phyloP scores from a whole-genome alignment of 192 early-diverging fungal species.

The Rhizophagus prolifer region DNA sequence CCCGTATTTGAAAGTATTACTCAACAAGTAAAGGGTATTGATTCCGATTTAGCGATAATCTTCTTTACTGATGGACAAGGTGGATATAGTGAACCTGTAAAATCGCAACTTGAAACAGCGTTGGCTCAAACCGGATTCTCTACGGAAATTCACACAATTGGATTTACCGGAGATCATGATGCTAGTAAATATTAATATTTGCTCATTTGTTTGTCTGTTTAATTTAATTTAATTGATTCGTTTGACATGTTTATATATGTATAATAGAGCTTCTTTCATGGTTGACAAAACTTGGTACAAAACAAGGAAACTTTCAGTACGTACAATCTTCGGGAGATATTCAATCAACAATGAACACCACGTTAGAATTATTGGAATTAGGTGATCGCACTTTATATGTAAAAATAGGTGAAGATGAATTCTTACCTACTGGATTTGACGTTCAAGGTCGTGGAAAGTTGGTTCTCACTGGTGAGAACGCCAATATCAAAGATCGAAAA shows the following conservation, averaged over 20 bases:
- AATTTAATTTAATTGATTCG: not conserved
- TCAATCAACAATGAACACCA: constrained; percentile 35
- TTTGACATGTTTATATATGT: not conserved
- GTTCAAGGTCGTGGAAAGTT: constrained; percentile 12
- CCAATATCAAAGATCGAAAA: not conserved
- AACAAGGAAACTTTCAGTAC: constrained; percentile 47
- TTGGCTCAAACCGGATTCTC: not conserved
- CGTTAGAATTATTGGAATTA: constrained; percentile 32
- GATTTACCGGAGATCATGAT: constrained; percentile 41
- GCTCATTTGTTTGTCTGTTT: not conserved
- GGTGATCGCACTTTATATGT: constrained; percentile 6
- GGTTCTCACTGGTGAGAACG: not conserved
- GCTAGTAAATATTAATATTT: constrained; percentile 26
- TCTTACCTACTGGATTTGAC: constrained; percentile 2
- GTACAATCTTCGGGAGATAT: constrained; percentile 34
- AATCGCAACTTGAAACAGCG: not conserved
- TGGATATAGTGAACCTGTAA: not conserved
- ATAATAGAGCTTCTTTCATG: constrained; percentile 35
- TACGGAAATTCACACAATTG: constrained; percentile 40
- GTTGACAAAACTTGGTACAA: constrained; percentile 40
- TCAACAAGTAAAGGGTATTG: constrained; percentile 5
- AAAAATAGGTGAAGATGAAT: constrained; percentile 3
- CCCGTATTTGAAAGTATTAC: constrained; percentile 34
- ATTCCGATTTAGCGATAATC: constrained; percentile 36
- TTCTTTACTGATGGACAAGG: constrained; percentile 45